phyloP scores from a whole-genome alignment of 2,329 filamentous ascomycete species.

The Fusarium papillatum region DNA sequence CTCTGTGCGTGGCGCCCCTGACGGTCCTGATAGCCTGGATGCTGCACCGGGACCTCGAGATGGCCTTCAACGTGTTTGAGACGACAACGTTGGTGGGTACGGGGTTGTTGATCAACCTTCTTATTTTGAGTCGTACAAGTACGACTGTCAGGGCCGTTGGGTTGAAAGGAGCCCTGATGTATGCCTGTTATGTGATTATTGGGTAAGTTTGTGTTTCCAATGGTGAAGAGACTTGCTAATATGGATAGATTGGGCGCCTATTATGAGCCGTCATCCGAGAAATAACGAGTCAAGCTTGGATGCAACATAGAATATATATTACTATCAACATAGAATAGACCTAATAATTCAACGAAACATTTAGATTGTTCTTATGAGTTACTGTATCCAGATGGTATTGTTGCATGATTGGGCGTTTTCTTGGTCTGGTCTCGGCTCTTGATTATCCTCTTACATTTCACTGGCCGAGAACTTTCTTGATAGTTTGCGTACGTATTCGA shows the following conservation, averaged over 20 bases:
- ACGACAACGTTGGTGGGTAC: constrained; percentile 80
- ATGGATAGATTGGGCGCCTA: constrained; percentile 28
- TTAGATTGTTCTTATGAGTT: background rate
- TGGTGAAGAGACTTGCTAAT: rapidly evolving
- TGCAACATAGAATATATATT: background rate
- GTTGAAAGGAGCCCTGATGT: constrained; percentile 68
- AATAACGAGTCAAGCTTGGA: constrained; percentile 11
- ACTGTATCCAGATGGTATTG: background rate
- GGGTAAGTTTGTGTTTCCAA: constrained; percentile 37
- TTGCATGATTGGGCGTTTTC: background rate
- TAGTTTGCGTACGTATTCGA: too few relatives aligned
- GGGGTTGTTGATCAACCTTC: constrained; percentile 80
- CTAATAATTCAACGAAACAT: background rate
- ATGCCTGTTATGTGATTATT: constrained; percentile 68
- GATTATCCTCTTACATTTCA: background rate
- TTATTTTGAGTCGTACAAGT: constrained; percentile 80
- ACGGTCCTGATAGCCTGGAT: constrained; percentile 72
- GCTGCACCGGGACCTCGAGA: constrained; percentile 67
- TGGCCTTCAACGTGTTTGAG: constrained; percentile 83
- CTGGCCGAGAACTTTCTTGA: background rate
- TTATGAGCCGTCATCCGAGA: constrained; percentile 27
- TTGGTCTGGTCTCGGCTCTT: background rate
- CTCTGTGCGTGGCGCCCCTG: constrained; percentile 71
- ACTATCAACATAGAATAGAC: background rate
- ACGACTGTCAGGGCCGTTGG: constrained; percentile 70